A percentile compares a stretch with the other conserved stretches of the same genome.
These are phyloP conservation scores for Monocercomonoides exilis DNA, from an alignment of 78 protist species.

Conservation along the genomic window DNA sequence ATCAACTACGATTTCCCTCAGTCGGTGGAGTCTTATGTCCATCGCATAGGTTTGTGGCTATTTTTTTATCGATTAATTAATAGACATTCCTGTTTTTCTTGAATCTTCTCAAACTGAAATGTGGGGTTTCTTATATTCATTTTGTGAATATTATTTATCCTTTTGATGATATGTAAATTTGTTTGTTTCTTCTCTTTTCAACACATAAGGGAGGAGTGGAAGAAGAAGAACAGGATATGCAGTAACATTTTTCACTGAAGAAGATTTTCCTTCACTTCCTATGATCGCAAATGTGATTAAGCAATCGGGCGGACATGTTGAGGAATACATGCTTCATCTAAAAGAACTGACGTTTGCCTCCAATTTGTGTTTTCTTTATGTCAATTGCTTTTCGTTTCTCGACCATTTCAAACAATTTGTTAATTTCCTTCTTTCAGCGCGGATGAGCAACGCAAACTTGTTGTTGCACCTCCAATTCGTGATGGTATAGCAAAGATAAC, in stretches of 20 bases:
- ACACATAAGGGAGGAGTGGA: constrained; percentile 78
- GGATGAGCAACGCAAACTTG: background rate
- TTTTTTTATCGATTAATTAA: background rate
- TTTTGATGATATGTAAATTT: background rate
- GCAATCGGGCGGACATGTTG: constrained; percentile 64
- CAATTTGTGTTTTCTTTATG: too few relatives aligned
- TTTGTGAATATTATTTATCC: background rate
- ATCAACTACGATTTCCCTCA: constrained; percentile 89
- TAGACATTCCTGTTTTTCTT: background rate
- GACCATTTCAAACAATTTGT: background rate
- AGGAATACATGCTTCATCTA: constrained; percentile 68
- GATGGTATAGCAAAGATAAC: background rate
- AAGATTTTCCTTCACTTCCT: constrained; percentile 31
- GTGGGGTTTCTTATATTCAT: background rate
- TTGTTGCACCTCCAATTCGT: background rate
- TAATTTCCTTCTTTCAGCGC: background rate
- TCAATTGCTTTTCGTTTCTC: background rate
- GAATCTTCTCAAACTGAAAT: background rate
- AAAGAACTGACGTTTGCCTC: background rate
- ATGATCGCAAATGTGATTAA: constrained; percentile 56
- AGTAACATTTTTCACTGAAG: constrained; percentile 71
- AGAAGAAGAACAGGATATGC: constrained; percentile 66
- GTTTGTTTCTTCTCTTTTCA: background rate
- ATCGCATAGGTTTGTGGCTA: constrained; percentile 31
- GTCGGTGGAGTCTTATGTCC: constrained; percentile 44